A percentile compares a stretch with the other conserved stretches of the same genome.
Conservation (phyloP, 2,329 filamentous ascomycete genomes). For the Didymella arachidicola region DNA sequence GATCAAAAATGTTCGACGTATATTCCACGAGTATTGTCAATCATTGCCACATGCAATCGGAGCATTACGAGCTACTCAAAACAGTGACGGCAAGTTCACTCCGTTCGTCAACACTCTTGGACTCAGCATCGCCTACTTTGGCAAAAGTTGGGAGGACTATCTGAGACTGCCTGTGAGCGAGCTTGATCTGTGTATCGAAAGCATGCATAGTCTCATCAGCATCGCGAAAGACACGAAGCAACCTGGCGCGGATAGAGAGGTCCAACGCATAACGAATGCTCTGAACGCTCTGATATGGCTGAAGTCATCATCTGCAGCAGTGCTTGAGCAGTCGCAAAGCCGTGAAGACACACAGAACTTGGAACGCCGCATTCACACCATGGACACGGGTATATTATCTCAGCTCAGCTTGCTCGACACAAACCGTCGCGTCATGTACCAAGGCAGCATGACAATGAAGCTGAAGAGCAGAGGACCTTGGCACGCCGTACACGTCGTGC, state of each 20-base stretch:
- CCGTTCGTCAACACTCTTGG: constrained; percentile 39
- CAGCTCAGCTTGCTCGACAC: constrained; percentile 29
- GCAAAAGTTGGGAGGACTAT: constrained; percentile 42
- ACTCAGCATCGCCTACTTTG: constrained; percentile 34
- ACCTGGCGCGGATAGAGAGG: constrained; percentile 15
- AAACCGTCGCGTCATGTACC: constrained; percentile 29
- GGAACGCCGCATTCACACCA: constrained; percentile 33
- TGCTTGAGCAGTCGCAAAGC: constrained; percentile 28
- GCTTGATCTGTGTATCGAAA: constrained; percentile 32
- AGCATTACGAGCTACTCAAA: constrained; percentile 34
- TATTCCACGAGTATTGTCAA: constrained; percentile 37
- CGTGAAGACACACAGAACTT: constrained; percentile 37
- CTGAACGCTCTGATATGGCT: constrained; percentile 28
- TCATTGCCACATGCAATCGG: constrained; percentile 36
- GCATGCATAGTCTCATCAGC: constrained; percentile 24
- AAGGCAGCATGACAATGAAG: constrained; percentile 41
- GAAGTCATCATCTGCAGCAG: constrained; percentile 12
- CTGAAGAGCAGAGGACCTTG: constrained; percentile 42
- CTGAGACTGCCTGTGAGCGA: constrained; percentile 35
- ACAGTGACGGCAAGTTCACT: constrained; percentile 32
- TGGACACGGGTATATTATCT: constrained; percentile 26
- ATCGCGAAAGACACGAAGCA: constrained; percentile 11
- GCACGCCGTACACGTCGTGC: constrained; percentile 38
- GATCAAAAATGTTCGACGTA: constrained; percentile 27
- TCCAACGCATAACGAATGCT: constrained; percentile 22